Base-by-base conservation (phyloP, 2,329 filamentous ascomycete genomes). In the Didymella glomerata region DNA sequence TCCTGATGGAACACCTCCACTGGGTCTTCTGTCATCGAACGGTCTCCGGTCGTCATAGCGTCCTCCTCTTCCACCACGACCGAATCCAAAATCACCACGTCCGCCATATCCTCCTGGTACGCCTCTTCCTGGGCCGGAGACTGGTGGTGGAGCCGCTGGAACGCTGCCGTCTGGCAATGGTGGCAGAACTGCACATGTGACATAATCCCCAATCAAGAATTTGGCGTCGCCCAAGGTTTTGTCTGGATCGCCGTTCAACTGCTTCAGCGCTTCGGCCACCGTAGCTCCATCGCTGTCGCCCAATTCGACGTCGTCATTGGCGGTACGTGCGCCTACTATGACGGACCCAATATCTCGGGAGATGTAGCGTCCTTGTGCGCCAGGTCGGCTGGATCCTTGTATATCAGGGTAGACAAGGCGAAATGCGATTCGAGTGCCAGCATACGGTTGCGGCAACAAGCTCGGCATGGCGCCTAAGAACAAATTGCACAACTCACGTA, bases 191-290 rank as follows among this genome's bases (percentile, higher is more conserved):
- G 92, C 91, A 74, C 91, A 94, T 57, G 90, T 89, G 40, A 98
- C 84, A 72, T 90, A 96, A 77, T 98, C 94, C 0, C 94, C 94
- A 62, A 95, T 90, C 11, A 97, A 90, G 70, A 97, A 96, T 22
- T 89, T 86, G 32, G 86, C 88, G 53, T 96, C 91, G 36, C 83
- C 83, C 30, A 98, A 79, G 9, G 91, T 93, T 79, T 90, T 94
- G 27, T 88, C 83, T 11, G 86, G 84, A 27, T 91, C 88, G 6
- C 85, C 85, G 32, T 82, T 82, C 53, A 85, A 76, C 45, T 82
- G 73, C 25, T 80, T 80, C 38, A 79, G 67, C 47, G 72, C 63
- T 48, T 74, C 73, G 62, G 69, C 68, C 0, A 73, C 65, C 24
- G 50, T 59, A 20, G 54, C 58, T 4, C 44, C 64, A 1, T 66